phyloP scores from a whole-genome alignment of 345 rosid genomes.

The Syzygium aqueum region DNA sequence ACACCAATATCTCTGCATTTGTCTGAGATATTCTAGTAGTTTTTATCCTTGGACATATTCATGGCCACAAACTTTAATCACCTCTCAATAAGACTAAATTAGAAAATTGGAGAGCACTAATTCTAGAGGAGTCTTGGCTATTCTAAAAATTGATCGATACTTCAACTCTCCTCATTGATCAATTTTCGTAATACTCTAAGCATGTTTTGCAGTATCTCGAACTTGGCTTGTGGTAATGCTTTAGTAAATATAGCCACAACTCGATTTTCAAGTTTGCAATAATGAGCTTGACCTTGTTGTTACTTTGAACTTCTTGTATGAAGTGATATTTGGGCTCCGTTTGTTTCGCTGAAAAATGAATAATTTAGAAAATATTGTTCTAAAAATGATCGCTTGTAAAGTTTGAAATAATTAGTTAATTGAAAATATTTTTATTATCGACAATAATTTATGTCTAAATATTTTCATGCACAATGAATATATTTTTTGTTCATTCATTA shows the following conservation, averaged over 20 bases:
- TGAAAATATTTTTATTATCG: background rate
- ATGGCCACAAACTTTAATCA: background rate
- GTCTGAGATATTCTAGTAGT: background rate
- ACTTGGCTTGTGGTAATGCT: background rate
- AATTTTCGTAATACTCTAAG: background rate
- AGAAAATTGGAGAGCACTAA: background rate
- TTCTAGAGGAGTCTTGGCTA: background rate
- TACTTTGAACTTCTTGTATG: background rate
- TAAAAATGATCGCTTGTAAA: no score
- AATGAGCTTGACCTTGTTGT: background rate
- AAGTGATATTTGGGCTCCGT: background rate
- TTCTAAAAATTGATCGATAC: background rate
- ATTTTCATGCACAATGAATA: no score
- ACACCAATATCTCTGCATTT: background rate
- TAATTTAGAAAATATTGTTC: no score
- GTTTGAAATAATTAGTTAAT: no score
- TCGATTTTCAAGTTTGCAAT: background rate
- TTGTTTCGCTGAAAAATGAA: background rate
- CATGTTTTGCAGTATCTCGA: background rate
- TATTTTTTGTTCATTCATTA: no score
- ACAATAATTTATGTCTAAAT: no score
- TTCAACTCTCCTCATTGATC: background rate
- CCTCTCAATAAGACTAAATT: no score
- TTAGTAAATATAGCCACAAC: background rate
- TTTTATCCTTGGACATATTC: background rate